Evolutionary conservation across 2,329 filamentous ascomycete species (phyloP), one percentile per base, ranked within the genome.

Genomic region (Dendrostoma leiphaemia): DNA sequence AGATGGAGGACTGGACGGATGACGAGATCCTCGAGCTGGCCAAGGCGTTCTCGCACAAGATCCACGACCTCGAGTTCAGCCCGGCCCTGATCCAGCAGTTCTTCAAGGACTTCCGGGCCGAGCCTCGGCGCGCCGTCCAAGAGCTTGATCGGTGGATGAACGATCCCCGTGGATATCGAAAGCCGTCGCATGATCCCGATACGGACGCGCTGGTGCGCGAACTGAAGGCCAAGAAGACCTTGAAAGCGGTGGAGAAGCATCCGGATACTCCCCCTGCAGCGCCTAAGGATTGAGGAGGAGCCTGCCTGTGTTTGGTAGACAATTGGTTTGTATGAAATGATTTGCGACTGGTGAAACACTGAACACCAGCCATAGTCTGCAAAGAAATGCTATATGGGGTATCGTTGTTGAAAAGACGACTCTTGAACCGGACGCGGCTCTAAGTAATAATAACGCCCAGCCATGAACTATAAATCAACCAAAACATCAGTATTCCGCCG

Each of bases 101-200:
- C 28, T 57, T 57, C 41, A 57, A 57, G 29, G 54, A 57, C 29
- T 57, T 57, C 46, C 50, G 54, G 2, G 54, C 54, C 2, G 50
- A 57, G 46, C 54, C 54, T 2, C 40, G 51, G 6, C 50, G 40
- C 3, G 54, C 54, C 4, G 54, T 57, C 6, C 21, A 29, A 23
- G 46, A 57, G 54, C 12, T 57, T 9, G 46, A 43, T 1, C 29
- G 26, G 9, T 57, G 54, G 54, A 54, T 54, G 54, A 29, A 51
- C 32, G 29, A 54, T 31, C 50, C 54, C 2, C 46, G 54, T 4
- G 54, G 28, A 9, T 57, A 57, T 37, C 38, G 54, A 9, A 57
- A 53, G 29, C 45, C 46, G 9, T 48, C 45, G 15, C 31, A 35
- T 3, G 3, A 37, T 4, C 32, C 5, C 6, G 23, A 37, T 8